Base-by-base conservation (phyloP, 352 stramenopile genomes). In the Plasmopara halstedii region DNA sequence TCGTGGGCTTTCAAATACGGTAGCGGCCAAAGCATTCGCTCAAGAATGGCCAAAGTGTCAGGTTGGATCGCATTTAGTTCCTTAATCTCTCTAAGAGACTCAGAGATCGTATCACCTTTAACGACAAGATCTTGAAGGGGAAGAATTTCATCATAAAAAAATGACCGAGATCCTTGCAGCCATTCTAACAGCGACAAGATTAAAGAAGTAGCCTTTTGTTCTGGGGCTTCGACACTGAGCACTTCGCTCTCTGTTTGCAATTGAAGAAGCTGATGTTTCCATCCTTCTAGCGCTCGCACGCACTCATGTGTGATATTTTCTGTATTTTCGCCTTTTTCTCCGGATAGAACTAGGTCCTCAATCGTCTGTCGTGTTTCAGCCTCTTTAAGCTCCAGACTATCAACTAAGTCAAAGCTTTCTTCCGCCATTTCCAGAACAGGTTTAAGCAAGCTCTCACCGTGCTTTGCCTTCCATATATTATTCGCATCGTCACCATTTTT, bases 101-200 rank as follows among this genome's bases (percentile, higher is more conserved):
- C 42, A 32, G 59, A 36, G 7, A 92, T 54, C 5, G 53, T 49
- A 11, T 62, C 51, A 4, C 83, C 83, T 14, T 64, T 77, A 0
- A 38, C 49, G 11, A 90, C 77, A 14, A 92, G 62, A 33, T 83
- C 58, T 17, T 73, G 63, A 6, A 89, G 54, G 18, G 81, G 70
- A 7, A 88, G 62, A 44, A 66, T 53, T 22, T 90, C 76, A 32
- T 89, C 77, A 42, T 90, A 88, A 43, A 93, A 88, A 29, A 91
- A 70, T 0, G 75, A 88, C 5, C 80, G 65, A 34, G 80, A 70
- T 27, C 62, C 75, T 46, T 89, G 71, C 19, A 90, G 68, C 83
- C 83, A 94, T 39, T 83, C 65, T 10, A 94, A 50, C 33, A 88
- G 47, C 34, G 79, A 70, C 42, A 83, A 46, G n/a, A 85, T 64